Conservation (phyloP, 176 grass and related monocot species). For the Coix lacrymajobi region DNA sequence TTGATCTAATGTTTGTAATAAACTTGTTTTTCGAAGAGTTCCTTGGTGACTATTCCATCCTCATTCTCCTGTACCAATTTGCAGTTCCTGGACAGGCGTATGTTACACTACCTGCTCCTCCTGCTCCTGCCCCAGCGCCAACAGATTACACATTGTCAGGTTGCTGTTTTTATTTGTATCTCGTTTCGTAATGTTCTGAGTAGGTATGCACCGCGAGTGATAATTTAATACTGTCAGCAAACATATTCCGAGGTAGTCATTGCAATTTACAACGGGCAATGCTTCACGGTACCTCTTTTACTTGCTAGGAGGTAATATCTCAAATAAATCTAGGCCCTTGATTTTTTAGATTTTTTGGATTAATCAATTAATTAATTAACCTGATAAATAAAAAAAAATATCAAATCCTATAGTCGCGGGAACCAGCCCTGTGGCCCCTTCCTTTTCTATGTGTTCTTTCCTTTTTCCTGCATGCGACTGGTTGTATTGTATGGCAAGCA, state of each 20-base stretch:
- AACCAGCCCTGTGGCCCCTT: too few species aligned
- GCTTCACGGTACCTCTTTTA: too few species aligned
- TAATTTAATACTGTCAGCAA: neutral
- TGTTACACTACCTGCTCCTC: conserved; percentile 36
- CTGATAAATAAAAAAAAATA: too few species aligned
- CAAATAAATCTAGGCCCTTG: too few species aligned
- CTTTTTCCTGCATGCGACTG: too few species aligned
- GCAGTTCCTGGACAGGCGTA: conserved; percentile 76
- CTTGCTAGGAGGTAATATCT: too few species aligned
- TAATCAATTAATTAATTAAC: too few species aligned
- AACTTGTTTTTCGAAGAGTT: neutral
- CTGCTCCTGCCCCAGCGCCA: conserved; percentile 49
- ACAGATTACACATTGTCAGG: conserved; percentile 48
- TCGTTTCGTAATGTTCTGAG: conserved; percentile 2
- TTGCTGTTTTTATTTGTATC: conserved; percentile 19
- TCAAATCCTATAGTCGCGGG: too few species aligned
- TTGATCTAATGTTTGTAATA: neutral
- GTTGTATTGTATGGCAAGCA: too few species aligned
- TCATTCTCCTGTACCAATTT: conserved; percentile 6
- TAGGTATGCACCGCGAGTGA: neutral
- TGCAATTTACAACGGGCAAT: neutral
- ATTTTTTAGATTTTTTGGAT: too few species aligned
- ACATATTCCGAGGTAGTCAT: neutral
- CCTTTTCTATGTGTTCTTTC: too few species aligned
- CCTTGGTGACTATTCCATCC: conserved; percentile 5